Evolutionary conservation across 176 grass and related monocot species (phyloP).

Genomic region (Elymus sibiricus): DNA sequence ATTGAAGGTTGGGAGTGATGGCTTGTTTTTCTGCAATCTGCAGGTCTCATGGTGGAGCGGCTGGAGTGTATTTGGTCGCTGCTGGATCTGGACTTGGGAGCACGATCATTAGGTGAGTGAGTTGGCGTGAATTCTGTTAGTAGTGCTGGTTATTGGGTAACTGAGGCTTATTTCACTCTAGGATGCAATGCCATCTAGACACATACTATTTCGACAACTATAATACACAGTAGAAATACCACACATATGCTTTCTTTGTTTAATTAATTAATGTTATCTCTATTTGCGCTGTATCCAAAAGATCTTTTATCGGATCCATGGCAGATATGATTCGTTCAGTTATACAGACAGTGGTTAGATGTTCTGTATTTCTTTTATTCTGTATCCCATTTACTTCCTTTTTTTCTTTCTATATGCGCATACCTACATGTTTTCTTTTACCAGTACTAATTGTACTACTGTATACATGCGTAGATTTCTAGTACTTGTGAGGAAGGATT

Average conservation of each 20-base stretch:
- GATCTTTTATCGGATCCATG: not conserved
- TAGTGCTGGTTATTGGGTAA: not conserved
- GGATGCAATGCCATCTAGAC: too few species aligned
- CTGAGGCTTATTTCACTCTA: not conserved
- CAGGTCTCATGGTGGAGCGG: slow-evolving; percentile 69
- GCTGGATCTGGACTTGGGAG: slow-evolving; percentile 34
- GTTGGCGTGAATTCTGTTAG: not conserved
- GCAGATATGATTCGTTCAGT: not conserved
- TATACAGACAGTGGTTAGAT: not conserved
- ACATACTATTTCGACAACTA: too few species aligned
- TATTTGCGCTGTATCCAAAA: not conserved
- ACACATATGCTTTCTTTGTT: too few species aligned
- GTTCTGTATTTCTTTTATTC: not conserved
- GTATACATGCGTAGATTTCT: too few species aligned
- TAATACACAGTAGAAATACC: too few species aligned
- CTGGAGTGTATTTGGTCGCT: slow-evolving; percentile 70
- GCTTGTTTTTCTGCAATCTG: slow-evolving; percentile 14
- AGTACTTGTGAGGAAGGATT: too few species aligned
- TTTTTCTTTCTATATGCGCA: too few species aligned
- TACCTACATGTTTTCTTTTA: too few species aligned
- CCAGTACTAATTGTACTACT: too few species aligned
- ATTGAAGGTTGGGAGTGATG: not conserved
- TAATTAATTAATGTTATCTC: too few species aligned
- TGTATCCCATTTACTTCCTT: too few species aligned
- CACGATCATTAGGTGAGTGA: slow-evolving; percentile 62